Evolutionary conservation across 1,284 basidiomycete species (phyloP), one percentile per base, ranked within the genome.

Genomic region (Phylloporus sp.): DNA sequence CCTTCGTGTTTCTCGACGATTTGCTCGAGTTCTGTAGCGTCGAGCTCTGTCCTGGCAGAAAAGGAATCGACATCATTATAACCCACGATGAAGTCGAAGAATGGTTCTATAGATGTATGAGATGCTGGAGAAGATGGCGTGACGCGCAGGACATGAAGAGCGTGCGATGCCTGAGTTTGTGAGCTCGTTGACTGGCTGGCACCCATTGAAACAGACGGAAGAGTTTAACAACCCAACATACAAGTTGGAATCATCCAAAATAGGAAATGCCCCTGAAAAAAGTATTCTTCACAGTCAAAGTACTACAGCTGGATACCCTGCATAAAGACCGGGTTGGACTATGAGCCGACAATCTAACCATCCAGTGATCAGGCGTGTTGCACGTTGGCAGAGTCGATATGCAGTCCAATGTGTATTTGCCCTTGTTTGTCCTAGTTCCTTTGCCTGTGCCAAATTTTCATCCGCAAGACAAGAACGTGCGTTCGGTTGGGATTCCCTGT

Each of bases 31-130:
- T 91, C 89, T 4, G 86, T 82, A n/a, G 89, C 90, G 73, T 94
- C 91, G 57, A 95, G 86, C 53, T 85, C 85, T 63, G 85, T 84
- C 64, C 85, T 83, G 5, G 85, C 81, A 12, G 87, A 82, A 58
- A 88, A 81, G 1, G 88, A 82, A 69, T 91, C 86, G 41, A 91
- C 91, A 77, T 95, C 91, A 52, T 81, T 80, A 67, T 96, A 93
- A 23, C 97, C 97, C 53, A 98, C 90, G 43, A 98, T 89, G 80
- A 98, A 99, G 83, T 99, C 97, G 77, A 99, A 99, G 83, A 96
- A 98, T 0, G 97, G 94, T 77, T 99, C 96, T 58, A 99, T 93
- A 63, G 89, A 89, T 8, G 94, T 94, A 65, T 91, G 85, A 14
- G 94, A 93, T 1, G 94, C 93, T 23, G 95, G 95, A 2, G 94